phyloP scores from a whole-genome alignment of 345 rosid species.

The Euclidium syriacum region DNA sequence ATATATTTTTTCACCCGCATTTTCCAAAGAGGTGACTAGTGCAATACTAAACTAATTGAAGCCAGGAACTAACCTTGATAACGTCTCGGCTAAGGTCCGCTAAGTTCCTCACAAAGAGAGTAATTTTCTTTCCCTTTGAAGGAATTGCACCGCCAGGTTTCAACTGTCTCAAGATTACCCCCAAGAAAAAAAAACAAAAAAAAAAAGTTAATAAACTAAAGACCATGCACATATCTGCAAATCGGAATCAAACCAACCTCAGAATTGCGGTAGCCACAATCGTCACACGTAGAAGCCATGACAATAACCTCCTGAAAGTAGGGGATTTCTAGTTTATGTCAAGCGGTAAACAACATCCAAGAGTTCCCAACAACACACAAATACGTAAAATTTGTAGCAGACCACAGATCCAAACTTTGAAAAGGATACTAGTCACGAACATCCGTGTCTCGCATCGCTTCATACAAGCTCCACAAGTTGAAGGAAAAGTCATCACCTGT shows the following conservation, averaged over 20 bases:
- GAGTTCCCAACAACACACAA: constrained; percentile 7
- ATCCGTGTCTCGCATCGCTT: constrained; percentile 40
- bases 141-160: constrained; percentile 90
- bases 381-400: background rate
- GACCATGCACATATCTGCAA: background rate
- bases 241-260: constrained; percentile 63
- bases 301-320: constrained; percentile 97
- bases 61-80: constrained; percentile 56
- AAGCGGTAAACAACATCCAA: constrained; percentile 35
- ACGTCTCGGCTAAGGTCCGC: constrained; percentile 84
- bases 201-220: constrained; percentile 10
- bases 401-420: background rate
- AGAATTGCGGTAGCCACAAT: constrained; percentile 92
- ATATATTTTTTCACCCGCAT: no score
- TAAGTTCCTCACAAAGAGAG: constrained; percentile 48
- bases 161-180: constrained; percentile 45
- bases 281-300: constrained; percentile 90
- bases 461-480: constrained; percentile 44
- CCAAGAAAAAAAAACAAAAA: no score
- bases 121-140: constrained; percentile 72
- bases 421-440: constrained; percentile 51
- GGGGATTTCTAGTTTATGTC: constrained; percentile 65
- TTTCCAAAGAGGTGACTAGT: no score
- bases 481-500: constrained; percentile 47
- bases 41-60: no score